Evolutionary conservation across 2,329 filamentous ascomycete species (phyloP).

Genomic region (Dactylellina haptotyla): DNA sequence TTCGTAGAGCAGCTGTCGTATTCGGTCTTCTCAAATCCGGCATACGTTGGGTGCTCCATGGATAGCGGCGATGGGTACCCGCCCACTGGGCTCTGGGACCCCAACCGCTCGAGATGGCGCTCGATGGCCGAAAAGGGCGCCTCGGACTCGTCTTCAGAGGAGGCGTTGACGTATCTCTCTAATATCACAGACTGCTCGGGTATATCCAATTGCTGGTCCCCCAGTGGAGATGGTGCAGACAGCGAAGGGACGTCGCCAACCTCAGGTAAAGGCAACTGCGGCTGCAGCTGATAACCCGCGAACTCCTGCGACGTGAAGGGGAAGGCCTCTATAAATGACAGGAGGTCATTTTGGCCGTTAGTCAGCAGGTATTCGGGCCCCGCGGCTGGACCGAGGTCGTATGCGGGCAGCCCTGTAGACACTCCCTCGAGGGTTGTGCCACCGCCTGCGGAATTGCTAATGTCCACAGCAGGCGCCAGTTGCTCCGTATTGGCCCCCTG

Average conservation of each 20-base stretch:
- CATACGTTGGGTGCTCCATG: constrained; percentile 5
- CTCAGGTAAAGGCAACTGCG: constrained; percentile 15
- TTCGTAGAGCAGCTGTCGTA: constrained; percentile 20
- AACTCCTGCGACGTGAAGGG: constrained; percentile 20
- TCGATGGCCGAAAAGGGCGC: constrained; percentile 47
- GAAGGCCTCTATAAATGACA: constrained; percentile 44
- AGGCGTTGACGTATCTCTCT: constrained; percentile 42
- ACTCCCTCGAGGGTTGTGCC: constrained; percentile 9
- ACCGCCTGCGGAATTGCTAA: constrained; percentile 2
- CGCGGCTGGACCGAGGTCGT: constrained; percentile 26
- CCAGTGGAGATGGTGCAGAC: constrained; percentile 24
- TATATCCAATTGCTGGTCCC: constrained; percentile 7
- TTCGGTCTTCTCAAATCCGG: constrained; percentile 7
- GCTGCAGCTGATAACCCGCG: constrained; percentile 7
- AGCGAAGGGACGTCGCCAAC: constrained; percentile 12
- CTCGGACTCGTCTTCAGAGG: constrained; percentile 48
- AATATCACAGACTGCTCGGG: constrained; percentile 41
- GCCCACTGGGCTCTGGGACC: constrained; percentile 12
- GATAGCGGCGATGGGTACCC: constrained; percentile 18
- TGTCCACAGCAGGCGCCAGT: constrained; percentile 3
- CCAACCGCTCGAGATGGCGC: constrained; percentile 19
- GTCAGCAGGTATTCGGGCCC: constrained; percentile 26
- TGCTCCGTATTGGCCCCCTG: background rate
- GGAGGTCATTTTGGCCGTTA: constrained; percentile 36
- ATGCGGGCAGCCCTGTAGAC: constrained; percentile 13